Conservation (phyloP, 768 basidiomycete genomes). For the Rhodotorula kratochvilovae region DNA sequence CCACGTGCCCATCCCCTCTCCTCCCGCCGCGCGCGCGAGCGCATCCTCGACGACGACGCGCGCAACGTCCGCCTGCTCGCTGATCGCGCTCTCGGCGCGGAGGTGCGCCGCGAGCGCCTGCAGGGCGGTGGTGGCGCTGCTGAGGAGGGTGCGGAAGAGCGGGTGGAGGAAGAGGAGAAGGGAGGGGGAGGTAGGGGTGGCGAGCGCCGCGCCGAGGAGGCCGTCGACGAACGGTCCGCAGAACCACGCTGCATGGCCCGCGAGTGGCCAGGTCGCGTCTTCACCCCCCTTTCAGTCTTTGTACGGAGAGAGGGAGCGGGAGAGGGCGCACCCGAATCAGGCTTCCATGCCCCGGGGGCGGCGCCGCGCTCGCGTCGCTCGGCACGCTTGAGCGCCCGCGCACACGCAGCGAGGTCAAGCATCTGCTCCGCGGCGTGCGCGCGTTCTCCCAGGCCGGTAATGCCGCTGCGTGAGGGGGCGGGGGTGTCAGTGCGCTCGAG, state of each 20-base stretch:
- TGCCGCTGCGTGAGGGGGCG: not conserved
- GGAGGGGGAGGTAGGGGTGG: not conserved
- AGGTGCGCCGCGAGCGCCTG: not conserved
- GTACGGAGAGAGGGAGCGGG: too few species aligned
- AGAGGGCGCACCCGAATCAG: not conserved
- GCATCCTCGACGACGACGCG: not conserved
- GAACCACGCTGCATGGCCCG: conserved; percentile 7
- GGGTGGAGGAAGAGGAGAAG: conserved; percentile 13
- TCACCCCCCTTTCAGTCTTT: not conserved
- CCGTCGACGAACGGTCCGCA: not conserved
- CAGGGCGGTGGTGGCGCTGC: not conserved
- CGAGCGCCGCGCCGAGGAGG: not conserved
- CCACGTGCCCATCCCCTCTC: not conserved
- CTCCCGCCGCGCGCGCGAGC: not conserved
- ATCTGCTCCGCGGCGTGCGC: not conserved
- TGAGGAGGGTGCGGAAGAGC: not conserved
- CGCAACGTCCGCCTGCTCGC: conserved; percentile 8
- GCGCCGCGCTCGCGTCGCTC: not conserved
- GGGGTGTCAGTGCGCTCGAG: not conserved
- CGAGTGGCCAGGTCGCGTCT: conserved; percentile 19
- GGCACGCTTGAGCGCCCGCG: not conserved
- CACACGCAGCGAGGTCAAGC: not conserved
- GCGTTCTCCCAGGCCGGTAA: not conserved
- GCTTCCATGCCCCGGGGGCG: not conserved
- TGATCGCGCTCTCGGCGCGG: not conserved